These are phyloP conservation scores for Acorus calamus DNA, from an alignment of 106 monocot species.

Conservation along the genomic window DNA sequence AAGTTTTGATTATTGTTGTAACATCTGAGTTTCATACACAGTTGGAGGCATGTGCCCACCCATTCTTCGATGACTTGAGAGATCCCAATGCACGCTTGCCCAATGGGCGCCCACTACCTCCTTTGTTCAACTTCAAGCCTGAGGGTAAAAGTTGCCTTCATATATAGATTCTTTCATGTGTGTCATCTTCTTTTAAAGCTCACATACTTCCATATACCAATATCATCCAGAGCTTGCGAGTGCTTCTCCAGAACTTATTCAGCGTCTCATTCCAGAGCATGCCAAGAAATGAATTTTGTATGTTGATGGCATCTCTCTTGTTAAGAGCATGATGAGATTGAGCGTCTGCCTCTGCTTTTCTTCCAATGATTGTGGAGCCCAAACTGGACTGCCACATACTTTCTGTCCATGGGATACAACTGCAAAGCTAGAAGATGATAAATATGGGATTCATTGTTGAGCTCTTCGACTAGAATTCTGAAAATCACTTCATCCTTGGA, in stretches of 20 bases:
- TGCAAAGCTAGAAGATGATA: no score
- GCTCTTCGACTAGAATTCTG: no score
- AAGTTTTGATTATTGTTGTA: no score
- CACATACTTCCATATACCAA: background rate
- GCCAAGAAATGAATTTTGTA: conserved; percentile 2
- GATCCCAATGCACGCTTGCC: conserved; percentile 40
- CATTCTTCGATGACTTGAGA: conserved; percentile 50
- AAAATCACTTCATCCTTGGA: no score
- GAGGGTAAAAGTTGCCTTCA: conserved; percentile 16
- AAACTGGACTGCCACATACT: no score
- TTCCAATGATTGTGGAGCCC: no score
- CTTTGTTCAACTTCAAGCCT: conserved; percentile 45
- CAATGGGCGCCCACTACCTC: conserved; percentile 37
- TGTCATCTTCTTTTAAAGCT: no score
- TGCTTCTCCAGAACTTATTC: conserved; percentile 29
- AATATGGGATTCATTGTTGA: no score
- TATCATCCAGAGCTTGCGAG: conserved; percentile 32
- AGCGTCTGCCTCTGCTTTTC: no score
- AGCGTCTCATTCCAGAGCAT: conserved; percentile 19
- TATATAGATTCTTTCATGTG: background rate
- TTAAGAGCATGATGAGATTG: no score
- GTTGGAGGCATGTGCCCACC: conserved; percentile 63
- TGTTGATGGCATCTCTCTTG: no score
- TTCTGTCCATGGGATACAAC: no score
- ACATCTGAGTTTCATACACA: conserved; percentile 1